Evolutionary conservation across 2,329 filamentous ascomycete genomes (phyloP).

Genomic region (Erysiphe pulchra): DNA sequence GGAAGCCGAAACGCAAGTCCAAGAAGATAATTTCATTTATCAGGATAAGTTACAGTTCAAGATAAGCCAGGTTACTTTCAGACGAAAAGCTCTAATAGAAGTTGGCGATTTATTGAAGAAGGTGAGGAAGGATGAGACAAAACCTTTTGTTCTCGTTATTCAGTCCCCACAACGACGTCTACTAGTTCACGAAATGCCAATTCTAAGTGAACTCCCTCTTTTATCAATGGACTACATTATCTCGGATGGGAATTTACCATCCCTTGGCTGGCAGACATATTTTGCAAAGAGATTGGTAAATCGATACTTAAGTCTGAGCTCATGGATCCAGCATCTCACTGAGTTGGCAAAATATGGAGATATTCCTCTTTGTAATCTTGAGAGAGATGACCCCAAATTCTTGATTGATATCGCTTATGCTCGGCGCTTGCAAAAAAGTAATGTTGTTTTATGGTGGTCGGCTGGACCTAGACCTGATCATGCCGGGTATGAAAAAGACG

Average conservation of each 20-base stretch:
- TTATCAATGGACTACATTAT: slow-evolving; percentile 60
- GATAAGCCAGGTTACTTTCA: slow-evolving; percentile 65
- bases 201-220: slow-evolving; percentile 62
- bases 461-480: slow-evolving; percentile 69
- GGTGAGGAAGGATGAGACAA: slow-evolving; percentile 60
- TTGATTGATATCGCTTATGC: slow-evolving; percentile 93
- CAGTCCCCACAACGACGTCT: slow-evolving; percentile 69
- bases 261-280: slow-evolving; percentile 80
- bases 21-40: slow-evolving; percentile 66
- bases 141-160: slow-evolving; percentile 61
- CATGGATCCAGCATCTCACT: slow-evolving; percentile 74
- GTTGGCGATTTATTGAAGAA: slow-evolving; percentile 74
- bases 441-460: slow-evolving; percentile 96
- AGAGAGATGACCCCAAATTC: slow-evolving; percentile 80
- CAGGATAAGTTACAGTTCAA: slow-evolving; percentile 71
- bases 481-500: slow-evolving; percentile 83
- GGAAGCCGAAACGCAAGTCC: slow-evolving; percentile 41
- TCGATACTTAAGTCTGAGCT: slow-evolving; percentile 78
- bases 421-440: slow-evolving; percentile 64
- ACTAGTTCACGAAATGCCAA: slow-evolving; percentile 62
- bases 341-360: slow-evolving; percentile 79
- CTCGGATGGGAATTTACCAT: slow-evolving; percentile 65
- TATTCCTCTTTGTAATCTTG: slow-evolving; percentile 82
- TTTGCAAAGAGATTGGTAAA: slow-evolving; percentile 65
- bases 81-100: slow-evolving; percentile 70